Base-by-base conservation (phyloP, 2,329 filamentous ascomycete genomes). In the Ophiostoma populinum region DNA sequence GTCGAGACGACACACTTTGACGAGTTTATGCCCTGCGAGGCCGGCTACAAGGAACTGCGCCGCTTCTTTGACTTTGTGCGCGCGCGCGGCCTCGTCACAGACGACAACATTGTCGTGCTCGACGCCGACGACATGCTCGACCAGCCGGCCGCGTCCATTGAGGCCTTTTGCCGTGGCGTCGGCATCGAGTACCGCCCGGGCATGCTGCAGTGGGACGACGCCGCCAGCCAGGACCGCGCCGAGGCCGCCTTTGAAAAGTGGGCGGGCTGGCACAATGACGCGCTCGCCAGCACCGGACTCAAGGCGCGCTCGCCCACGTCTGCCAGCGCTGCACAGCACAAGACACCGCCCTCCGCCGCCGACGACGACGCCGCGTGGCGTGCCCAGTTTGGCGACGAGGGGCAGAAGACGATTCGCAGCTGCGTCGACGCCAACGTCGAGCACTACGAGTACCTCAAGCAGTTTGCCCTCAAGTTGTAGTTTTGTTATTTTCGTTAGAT, bases 231-330 rank as follows among this genome's bases (percentile, higher is more conserved):
- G 46, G 47, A 58, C 34, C 61, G 69, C 42, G 87, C 86, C 3
- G 64, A 67, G 45, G 65, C 72, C 43, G 75, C 75, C 13, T 95
- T 95, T 58, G 83, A 86, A 58, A 95, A 98, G 62, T 95, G 90
- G 90, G 80, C 75, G 46, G 90, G 90, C 9, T 95, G 92, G 60
- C 90, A 95, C 54, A 80, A 95, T 46, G 90, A 95, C 61, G 90
- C 85, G 11, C 81, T 95, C 47, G 65, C 80, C 45, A 92, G 81
- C 51, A 77, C 67, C 24, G 75, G 74, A 42, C 60, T 98, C 48
- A 77, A 76, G 51, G 71, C 80, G 2, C 65, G 81, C 49, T 62
- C 64, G 30, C 65, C 75, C 4, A 10, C 8, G 7, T 32, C 30
- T 7, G 10, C 30, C n/a, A 22, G 19, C n/a, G 30, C 30, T 2